Base-by-base conservation (phyloP, 2,329 filamentous ascomycete genomes). In the Chrysoporthe cubensis region DNA sequence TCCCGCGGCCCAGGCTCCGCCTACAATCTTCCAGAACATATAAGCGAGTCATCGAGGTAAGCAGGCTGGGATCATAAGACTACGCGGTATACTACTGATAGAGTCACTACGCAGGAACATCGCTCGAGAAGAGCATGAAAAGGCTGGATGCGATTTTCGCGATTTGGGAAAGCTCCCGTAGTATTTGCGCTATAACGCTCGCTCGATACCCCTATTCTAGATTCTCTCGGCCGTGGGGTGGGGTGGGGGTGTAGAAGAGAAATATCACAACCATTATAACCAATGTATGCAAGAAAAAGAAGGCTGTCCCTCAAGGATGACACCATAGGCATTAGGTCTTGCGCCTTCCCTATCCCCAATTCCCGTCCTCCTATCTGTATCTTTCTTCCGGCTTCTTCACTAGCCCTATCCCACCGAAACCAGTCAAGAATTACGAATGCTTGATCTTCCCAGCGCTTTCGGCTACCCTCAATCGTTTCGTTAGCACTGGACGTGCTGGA, bases 251-350 rank as follows among this genome's bases (percentile, higher is more conserved):
- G 26, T 21, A 46, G 50, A 34, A 54, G 11, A 50, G 44, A 7
- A 43, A 48, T 46, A 43, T 32, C n/a, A 52, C 48, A 37, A 52
- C 48, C 18, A 52, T 57, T 64, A 44, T 37, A 54, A 60, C 26
- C 18, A 18, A 34, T 65, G n/a, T 58, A 42, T 37, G 21, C 34
- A 34, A 34, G 13, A 42, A 40, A n/a, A 18, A 16, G 16, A 59
- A 42, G 13, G n/a, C n/a, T 58, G 54, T 40, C 43, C 18, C 63
- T 54, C 44, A 16, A 50, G 21, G 21, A 43, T 46, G 32, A 52
- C 34, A 59, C 44, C 16, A 48, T 43, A 44, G 40, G 5, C 48
- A 42, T 65, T 18, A 40, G 16, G 8, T 16, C 63, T 50, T 4
- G 43, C 4, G 5, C 52, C 50, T 14, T 18, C 37, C n/a, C 62